phyloP scores from a whole-genome alignment of 768 basidiomycete genomes.

The Strobilomyces confusus region DNA sequence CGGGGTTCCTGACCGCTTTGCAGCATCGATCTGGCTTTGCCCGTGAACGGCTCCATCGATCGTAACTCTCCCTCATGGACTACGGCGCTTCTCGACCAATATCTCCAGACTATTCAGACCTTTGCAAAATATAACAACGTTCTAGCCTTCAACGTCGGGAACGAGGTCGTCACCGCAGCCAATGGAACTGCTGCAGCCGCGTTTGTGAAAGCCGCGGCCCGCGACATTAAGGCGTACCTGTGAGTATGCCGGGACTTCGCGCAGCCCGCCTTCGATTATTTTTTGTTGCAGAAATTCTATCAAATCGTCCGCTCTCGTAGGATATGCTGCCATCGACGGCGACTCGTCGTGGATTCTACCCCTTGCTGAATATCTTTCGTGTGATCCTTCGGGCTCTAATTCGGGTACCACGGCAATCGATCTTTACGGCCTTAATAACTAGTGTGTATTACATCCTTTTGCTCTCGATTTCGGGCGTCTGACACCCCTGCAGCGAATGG shows the following conservation, averaged over 20 bases:
- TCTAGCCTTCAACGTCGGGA: conserved; percentile 86
- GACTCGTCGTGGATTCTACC: conserved; percentile 54
- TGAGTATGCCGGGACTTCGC: conserved; percentile 32
- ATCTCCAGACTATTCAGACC: conserved; percentile 69
- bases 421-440: conserved; percentile 83
- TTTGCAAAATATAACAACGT: conserved; percentile 90
- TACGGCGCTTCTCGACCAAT: conserved; percentile 74
- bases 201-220: conserved; percentile 87
- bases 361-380: conserved; percentile 77
- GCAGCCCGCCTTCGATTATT: background rate
- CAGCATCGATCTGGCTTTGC: conserved; percentile 84
- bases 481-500: conserved; percentile 57
- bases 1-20: conserved; percentile 5
- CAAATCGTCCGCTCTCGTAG: conserved; percentile 63
- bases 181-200: conserved; percentile 62
- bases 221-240: conserved; percentile 85
- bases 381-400: conserved; percentile 53
- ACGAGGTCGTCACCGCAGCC: conserved; percentile 62
- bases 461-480: background rate
- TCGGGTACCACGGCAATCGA: conserved; percentile 68
- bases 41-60: conserved; percentile 82
- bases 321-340: conserved; percentile 85
- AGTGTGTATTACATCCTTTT: conserved; percentile 44
- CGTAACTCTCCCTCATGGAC: conserved; percentile 72
- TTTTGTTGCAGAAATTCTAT: conserved; percentile 50